These are phyloP conservation scores for Xylaria castorea DNA, from an alignment of 495 filamentous ascomycete species.

Conservation along the genomic window DNA sequence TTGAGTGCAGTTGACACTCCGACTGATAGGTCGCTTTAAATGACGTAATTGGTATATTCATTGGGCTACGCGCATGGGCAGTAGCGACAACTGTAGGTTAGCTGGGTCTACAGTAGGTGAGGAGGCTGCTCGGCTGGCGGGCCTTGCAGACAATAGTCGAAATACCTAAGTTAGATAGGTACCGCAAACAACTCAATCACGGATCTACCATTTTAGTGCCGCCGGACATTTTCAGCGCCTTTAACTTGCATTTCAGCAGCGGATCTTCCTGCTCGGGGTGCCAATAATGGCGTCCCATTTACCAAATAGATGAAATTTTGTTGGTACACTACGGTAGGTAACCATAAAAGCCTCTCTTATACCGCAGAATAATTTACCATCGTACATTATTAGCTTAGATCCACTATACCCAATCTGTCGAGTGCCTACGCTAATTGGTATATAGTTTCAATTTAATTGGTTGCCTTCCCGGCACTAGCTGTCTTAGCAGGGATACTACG, in stretches of 20 bases:
- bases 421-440: not conserved
- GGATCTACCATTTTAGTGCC: not conserved
- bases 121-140: conserved; percentile 18
- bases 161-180: not conserved
- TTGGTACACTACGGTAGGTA: not conserved
- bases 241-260: not conserved
- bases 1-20: not conserved
- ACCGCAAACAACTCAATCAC: not conserved
- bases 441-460: conserved; percentile 7
- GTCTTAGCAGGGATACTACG: not conserved
- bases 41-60: not conserved
- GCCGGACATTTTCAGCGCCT: not conserved
- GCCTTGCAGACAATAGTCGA: conserved; percentile 1
- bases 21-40: not conserved
- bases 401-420: not conserved
- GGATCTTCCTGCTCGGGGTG: too few relatives aligned
- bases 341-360: not conserved
- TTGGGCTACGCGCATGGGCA: not conserved
- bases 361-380: not conserved
- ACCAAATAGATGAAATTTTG: not conserved
- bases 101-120: not conserved
- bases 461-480: not conserved
- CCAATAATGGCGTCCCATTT: not conserved
- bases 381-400: not conserved
- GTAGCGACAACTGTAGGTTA: not conserved